Evolutionary conservation across 2,329 filamentous ascomycete species (phyloP).

Genomic region (Metarhizium anisopliae): DNA sequence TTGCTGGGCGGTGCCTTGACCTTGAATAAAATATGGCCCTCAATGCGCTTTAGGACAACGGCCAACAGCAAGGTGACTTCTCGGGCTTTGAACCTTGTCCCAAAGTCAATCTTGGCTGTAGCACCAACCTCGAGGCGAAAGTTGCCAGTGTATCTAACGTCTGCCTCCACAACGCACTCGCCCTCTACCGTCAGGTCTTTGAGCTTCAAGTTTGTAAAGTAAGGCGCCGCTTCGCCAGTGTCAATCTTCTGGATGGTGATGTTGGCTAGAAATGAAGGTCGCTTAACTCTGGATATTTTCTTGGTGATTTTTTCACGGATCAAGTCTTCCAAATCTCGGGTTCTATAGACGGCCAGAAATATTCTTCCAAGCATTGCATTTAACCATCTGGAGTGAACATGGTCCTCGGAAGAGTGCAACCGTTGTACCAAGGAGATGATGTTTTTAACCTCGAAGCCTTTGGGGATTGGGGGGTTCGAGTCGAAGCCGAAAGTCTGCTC

Average conservation of each 20-base stretch:
- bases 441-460: slow-evolving; percentile 73
- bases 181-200: slow-evolving; percentile 88
- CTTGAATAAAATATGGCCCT: slow-evolving; percentile 76
- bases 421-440: slow-evolving; percentile 85
- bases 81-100: slow-evolving; percentile 76
- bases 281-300: slow-evolving; percentile 90
- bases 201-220: slow-evolving; percentile 79
- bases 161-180: slow-evolving; percentile 77
- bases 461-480: slow-evolving; percentile 53
- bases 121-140: slow-evolving; percentile 85
- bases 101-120: slow-evolving; percentile 86
- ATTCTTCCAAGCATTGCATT: slow-evolving; percentile 84
- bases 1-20: slow-evolving; percentile 96
- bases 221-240: slow-evolving; percentile 77
- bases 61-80: slow-evolving; percentile 87
- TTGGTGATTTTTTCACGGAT: slow-evolving; percentile 84
- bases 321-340: slow-evolving; percentile 67
- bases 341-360: slow-evolving; percentile 83
- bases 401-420: slow-evolving; percentile 85
- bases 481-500: slow-evolving; percentile 54
- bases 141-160: slow-evolving; percentile 81
- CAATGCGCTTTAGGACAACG: slow-evolving; percentile 72
- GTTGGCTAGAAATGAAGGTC: slow-evolving; percentile 79
- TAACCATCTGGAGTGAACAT: slow-evolving; percentile 83
- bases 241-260: slow-evolving; percentile 77